phyloP scores from a whole-genome alignment of 179 eudicot species.

The Beta macrorhiza region DNA sequence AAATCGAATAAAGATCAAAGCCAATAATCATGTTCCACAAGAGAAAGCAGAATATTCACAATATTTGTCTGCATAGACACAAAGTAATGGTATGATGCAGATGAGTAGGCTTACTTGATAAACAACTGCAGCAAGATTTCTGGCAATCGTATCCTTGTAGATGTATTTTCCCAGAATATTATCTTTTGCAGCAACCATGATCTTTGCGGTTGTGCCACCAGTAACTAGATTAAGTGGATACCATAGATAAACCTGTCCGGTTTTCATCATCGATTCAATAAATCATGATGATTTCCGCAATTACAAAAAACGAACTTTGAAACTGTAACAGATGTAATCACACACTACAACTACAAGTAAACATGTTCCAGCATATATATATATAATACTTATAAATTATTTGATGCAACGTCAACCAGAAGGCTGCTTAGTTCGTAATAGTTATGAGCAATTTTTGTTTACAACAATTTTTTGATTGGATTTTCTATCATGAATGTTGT shows the following conservation, averaged over 20 bases:
- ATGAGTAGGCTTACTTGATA: slow-evolving; percentile 51
- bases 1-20: neutral
- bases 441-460: no score
- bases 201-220: slow-evolving; percentile 98
- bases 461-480: no score
- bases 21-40: neutral
- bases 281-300: neutral
- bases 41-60: neutral
- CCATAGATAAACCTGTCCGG: slow-evolving; percentile 82
- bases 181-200: slow-evolving; percentile 96
- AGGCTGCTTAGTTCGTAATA: no score
- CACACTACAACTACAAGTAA: neutral
- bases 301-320: neutral
- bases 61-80: neutral
- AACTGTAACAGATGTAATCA: neutral
- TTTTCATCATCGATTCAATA: neutral
- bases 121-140: slow-evolving; percentile 87
- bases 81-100: neutral
- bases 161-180: slow-evolving; percentile 93
- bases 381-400: no score
- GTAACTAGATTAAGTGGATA: slow-evolving; percentile 78
- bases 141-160: slow-evolving; percentile 84
- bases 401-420: no score
- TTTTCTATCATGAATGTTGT: no score
- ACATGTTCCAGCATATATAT: neutral